Conservation (phyloP, 2,329 filamentous ascomycete species). For the Xylariaceae sp. region DNA sequence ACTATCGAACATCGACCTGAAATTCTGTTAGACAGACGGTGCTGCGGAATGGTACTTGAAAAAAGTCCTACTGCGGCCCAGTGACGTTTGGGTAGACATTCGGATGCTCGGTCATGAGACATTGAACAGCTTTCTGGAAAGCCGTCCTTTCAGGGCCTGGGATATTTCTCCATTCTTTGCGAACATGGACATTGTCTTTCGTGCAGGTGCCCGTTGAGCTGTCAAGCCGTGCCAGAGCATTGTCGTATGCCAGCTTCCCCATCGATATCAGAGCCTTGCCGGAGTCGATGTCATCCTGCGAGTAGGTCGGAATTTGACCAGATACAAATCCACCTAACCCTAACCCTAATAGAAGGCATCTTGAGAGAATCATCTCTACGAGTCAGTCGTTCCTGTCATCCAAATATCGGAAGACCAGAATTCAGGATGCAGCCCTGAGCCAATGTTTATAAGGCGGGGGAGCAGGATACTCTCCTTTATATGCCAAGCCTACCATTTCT, state of each 20-base stretch:
- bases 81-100: conserved; percentile 26
- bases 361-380: conserved; percentile 20
- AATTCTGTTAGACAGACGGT: not conserved
- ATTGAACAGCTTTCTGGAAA: conserved; percentile 27
- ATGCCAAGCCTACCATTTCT: conserved; percentile 8
- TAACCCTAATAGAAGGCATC: conserved; percentile 17
- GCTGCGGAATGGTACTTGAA: no score
- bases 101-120: conserved; percentile 23
- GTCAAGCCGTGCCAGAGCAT: conserved; percentile 22
- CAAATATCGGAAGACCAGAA: not conserved
- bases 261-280: conserved; percentile 25
- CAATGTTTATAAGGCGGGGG: conserved; percentile 1
- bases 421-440: not conserved
- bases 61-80: conserved; percentile 21
- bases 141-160: conserved; percentile 24
- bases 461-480: not conserved
- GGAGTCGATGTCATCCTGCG: conserved; percentile 27
- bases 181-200: conserved; percentile 27
- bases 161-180: conserved; percentile 30
- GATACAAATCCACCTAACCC: conserved; percentile 21
- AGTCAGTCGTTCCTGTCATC: not conserved
- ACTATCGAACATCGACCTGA: conserved; percentile 28
- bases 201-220: conserved; percentile 19
- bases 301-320: conserved; percentile 21
- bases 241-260: conserved; percentile 23